phyloP scores from a whole-genome alignment of 1,284 basidiomycete species.

The Grifola frondosa region DNA sequence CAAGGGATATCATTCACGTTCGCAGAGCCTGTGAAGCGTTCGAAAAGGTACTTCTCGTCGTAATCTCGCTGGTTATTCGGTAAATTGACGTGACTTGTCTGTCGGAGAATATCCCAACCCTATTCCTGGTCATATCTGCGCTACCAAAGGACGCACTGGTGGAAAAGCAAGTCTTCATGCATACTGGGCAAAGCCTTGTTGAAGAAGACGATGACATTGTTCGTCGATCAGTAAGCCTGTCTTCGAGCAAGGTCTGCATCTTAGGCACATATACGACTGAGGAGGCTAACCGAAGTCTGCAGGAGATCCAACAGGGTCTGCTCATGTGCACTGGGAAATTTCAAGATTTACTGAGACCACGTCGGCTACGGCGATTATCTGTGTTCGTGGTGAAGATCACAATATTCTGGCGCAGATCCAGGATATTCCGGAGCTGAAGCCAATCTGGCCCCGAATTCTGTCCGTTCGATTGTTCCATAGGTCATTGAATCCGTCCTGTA shows the following conservation, averaged over 20 bases:
- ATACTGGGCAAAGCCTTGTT: conserved; percentile 57
- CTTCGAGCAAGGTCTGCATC: conserved; percentile 40
- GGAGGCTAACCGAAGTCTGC: background rate
- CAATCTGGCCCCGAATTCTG: conserved; percentile 25
- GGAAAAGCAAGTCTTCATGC: conserved; percentile 71
- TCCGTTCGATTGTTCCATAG: conserved; percentile 49
- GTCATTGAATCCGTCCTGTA: conserved; percentile 23
- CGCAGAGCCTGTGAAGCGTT: conserved; percentile 42
- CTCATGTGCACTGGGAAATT: conserved; percentile 44
- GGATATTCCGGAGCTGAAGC: conserved; percentile 11
- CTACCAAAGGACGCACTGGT: conserved; percentile 77
- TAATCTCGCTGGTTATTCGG: background rate
- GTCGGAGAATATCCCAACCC: conserved; percentile 43
- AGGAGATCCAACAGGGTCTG: conserved; percentile 15
- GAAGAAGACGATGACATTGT: conserved; percentile 46
- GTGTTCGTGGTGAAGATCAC: conserved; percentile 39
- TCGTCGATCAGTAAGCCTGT: conserved; percentile 35
- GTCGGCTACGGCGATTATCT: conserved; percentile 44
- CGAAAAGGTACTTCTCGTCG: conserved; percentile 23
- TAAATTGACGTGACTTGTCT: background rate
- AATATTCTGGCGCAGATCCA: conserved; percentile 20
- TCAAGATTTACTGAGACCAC: conserved; percentile 40
- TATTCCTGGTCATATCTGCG: conserved; percentile 69
- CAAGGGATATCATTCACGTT: conserved; percentile 41
- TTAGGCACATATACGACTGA: no score